These are phyloP conservation scores for Pythium scleroteichum DNA, from an alignment of 352 stramenopile genomes.

Conservation along the genomic window DNA sequence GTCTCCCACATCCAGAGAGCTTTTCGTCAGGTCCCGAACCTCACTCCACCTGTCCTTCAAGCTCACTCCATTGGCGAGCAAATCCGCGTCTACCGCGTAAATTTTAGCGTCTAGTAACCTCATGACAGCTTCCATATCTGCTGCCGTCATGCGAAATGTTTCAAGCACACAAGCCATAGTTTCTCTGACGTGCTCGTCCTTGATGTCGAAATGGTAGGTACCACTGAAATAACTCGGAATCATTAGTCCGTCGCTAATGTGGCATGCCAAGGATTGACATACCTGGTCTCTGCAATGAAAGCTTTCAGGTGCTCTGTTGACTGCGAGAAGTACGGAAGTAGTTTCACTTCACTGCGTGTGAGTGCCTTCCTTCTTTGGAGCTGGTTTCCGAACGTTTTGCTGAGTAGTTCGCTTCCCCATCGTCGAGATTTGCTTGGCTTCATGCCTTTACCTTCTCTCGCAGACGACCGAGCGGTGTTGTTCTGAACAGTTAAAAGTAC, in stretches of 20 bases:
- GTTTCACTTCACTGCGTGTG: conserved; percentile 54
- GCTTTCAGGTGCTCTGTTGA: conserved; percentile 57
- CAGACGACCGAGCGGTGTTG: neutral
- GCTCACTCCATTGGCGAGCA: neutral
- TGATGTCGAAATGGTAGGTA: conserved; percentile 14
- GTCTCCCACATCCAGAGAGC: neutral
- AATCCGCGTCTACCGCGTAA: neutral
- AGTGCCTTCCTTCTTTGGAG: conserved; percentile 54
- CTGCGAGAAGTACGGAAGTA: conserved; percentile 68
- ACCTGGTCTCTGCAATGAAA: conserved; percentile 21
- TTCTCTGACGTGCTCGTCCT: neutral
- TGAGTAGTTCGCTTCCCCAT: conserved; percentile 58
- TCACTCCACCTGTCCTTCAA: conserved; percentile 7
- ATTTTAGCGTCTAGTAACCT: conserved; percentile 3
- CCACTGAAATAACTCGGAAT: neutral
- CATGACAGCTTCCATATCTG: conserved; percentile 10
- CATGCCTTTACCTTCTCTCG: neutral
- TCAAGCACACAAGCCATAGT: neutral
- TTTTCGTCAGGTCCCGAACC: neutral
- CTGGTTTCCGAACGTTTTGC: conserved; percentile 55
- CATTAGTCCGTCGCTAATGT: neutral
- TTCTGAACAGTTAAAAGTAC: conserved; percentile 72
- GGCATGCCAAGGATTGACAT: neutral
- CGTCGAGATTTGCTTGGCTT: conserved; percentile 15
- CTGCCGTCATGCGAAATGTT: conserved; percentile 10